Base-by-base conservation (phyloP, 2,329 filamentous ascomycete species). In the Fusarium tjaetaba region DNA sequence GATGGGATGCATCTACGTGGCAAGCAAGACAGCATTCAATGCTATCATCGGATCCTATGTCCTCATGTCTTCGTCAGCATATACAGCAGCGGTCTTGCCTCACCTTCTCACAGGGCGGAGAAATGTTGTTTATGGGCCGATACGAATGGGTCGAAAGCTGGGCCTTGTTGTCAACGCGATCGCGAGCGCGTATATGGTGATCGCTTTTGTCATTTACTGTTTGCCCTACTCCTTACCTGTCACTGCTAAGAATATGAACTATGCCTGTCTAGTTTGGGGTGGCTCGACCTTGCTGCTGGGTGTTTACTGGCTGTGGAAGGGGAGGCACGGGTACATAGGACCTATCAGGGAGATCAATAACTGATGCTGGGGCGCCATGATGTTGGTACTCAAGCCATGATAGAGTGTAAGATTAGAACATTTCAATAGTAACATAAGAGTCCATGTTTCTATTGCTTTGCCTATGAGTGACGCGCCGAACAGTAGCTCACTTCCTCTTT, bases 401-500 rank as follows among this genome's bases (percentile, higher is more conserved):
- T 16, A 36, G 34, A 16, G 34, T 36, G 34, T 16, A 4, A 1
- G 15, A 9, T 36, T 4, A 36, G 34, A 16, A 15, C 15, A 16
- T 36, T 16, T 36, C 7, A 16, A 16, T 15, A 4, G 15, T 36
- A 36, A 9, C 15, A 36, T 36, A 8, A 36, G 34, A 16, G 7
- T 8, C 6, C 32, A 15, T 34, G 32, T 3, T 36, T 24, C 15
- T 11, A 0, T 14, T 20, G 11, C 5, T 4, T n/a, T 14, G 4
- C 2, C 1, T 8, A 24, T 24, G 7, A 15, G 3, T 7, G 16
- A 24, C 1, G 1, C 16, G 45, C 3, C 8, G 4, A 5, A 2
- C 9, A 8, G 22, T 8, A 5, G 3, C 0, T 34, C 8, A 63
- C 22, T 16, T 43, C 22, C 22, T 55, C 32, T 66, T 70, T 1